Base-by-base conservation (phyloP, 306 rosid species). In the Mimosa pudica region DNA sequence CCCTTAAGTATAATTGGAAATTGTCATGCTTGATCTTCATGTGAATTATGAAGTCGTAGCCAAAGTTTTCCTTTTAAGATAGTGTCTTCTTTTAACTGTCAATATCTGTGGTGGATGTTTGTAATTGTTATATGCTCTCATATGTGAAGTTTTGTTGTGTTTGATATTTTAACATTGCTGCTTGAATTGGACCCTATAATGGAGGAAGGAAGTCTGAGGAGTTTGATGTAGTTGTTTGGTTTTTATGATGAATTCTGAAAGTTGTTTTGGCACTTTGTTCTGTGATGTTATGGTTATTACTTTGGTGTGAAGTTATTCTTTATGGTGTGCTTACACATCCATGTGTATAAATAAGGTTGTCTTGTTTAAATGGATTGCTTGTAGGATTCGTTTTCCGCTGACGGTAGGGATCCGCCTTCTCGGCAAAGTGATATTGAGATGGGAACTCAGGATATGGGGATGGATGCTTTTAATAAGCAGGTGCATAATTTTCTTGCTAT, bases 341-440 rank as follows among this genome's bases (percentile, higher is more conserved):
- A 60, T 44, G 12, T 80, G 30, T 71, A 76, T 79, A 67, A 80
- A 54, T 46, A 17, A 18, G 32, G 75, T 64, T 70, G 10, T 80
- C 7, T 52, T 41, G 44, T 58, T 62, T 62, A 44, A 36, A 54
- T 76, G 75, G 54, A 11, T 81, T 18, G 77, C 76, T 83, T 81
- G 72, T 79, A 91, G 98, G 97, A 94, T 87, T 94, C 97, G 4
- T 94, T 91, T 79, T 91, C 80, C 78, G 68, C 84, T 47, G 91
- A 91, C 78, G 89, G 77, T 76, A 87, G 60, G 77, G 91, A 85
- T 1, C 94, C 81, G 66, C 90, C 95, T 87, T 88, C 93, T 1
- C 87, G 93, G 85, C 87, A 82, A 84, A 77, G 73, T 79, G 98
- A 94, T 84, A 81, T 94, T 35, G 98, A 94, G 85, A 92, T 91